phyloP scores from a whole-genome alignment of 2,329 filamentous ascomycete genomes.

The Nemania sp. region DNA sequence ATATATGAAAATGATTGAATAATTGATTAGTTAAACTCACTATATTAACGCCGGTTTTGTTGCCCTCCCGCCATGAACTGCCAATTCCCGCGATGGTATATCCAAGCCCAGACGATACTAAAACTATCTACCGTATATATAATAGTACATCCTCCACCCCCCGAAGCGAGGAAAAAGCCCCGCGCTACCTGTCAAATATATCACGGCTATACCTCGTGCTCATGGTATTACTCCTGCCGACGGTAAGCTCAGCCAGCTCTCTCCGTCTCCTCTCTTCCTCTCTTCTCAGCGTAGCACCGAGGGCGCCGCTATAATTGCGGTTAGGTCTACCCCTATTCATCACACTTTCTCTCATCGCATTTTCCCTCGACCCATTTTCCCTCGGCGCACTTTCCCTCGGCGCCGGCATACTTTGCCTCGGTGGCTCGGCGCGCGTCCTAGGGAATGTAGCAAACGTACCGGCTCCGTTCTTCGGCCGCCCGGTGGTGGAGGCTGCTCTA shows the following conservation, averaged over 20 bases:
- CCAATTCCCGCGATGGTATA: conserved; percentile 26
- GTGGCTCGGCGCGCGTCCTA: conserved; percentile 40
- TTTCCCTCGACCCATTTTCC: too few relatives aligned
- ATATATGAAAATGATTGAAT: background rate
- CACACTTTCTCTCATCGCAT: background rate
- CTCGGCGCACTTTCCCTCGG: too few relatives aligned
- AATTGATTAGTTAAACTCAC: background rate
- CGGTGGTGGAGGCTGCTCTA: background rate
- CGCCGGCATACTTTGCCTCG: too few relatives aligned
- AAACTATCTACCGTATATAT: conserved; percentile 4
- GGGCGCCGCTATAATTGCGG: background rate
- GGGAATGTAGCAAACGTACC: conserved; percentile 50
- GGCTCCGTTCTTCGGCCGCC: conserved; percentile 43
- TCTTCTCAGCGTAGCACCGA: background rate
- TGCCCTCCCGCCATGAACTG: background rate
- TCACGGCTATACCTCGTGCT: conserved; percentile 1
- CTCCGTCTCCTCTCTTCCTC: conserved; percentile 19
- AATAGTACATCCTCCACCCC: background rate
- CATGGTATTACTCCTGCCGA: background rate
- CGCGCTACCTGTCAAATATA: conserved; percentile 3
- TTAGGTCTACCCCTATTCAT: conserved; percentile 30
- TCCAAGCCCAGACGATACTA: conserved; percentile 10
- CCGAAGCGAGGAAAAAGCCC: background rate
- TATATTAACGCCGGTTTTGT: background rate
- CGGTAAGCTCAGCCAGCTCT: background rate